phyloP scores from a whole-genome alignment of 2,329 filamentous ascomycete species.

The Cordyceps tenuipes region DNA sequence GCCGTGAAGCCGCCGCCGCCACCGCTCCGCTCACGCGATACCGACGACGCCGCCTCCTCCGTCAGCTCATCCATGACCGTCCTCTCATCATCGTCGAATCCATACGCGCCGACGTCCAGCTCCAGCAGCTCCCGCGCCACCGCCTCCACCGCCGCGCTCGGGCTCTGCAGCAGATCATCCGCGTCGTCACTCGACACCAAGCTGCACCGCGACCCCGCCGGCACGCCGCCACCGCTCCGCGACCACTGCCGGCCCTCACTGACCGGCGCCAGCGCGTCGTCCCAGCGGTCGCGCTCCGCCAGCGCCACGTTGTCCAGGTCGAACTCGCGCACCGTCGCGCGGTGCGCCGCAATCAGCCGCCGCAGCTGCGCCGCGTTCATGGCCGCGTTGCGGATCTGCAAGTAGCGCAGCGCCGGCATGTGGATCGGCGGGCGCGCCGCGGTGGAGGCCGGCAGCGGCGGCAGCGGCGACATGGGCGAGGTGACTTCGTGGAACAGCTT shows the following conservation, averaged over 20 bases:
- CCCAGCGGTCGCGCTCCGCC: slow-evolving; percentile 63
- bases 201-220: slow-evolving; percentile 18
- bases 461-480: slow-evolving; percentile 55
- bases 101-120: slow-evolving; percentile 30
- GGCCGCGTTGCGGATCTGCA: slow-evolving; percentile 64
- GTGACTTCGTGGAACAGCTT: slow-evolving; percentile 60
- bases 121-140: slow-evolving; percentile 40
- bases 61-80: slow-evolving; percentile 23
- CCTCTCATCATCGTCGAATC: slow-evolving; percentile 27
- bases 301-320: slow-evolving; percentile 71
- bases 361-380: slow-evolving; percentile 66
- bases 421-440: slow-evolving; percentile 46
- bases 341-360: slow-evolving; percentile 59
- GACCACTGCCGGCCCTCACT: slow-evolving; percentile 34
- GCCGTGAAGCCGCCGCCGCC: slow-evolving; percentile 31
- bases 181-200: slow-evolving; percentile 26
- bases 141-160: slow-evolving; percentile 48
- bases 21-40: slow-evolving; percentile 21
- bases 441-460: slow-evolving; percentile 44
- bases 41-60: slow-evolving; percentile 26
- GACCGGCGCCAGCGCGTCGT: slow-evolving; percentile 70
- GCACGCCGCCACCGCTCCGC: slow-evolving; percentile 19
- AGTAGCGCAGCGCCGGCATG: slow-evolving; percentile 59
- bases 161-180: slow-evolving; percentile 31
- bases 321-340: slow-evolving; percentile 62